A percentile compares a stretch with the other conserved stretches of the same genome.
phyloP scores from a whole-genome alignment of 2,329 filamentous ascomycete genomes.

The Camptophora hylomeconis region DNA sequence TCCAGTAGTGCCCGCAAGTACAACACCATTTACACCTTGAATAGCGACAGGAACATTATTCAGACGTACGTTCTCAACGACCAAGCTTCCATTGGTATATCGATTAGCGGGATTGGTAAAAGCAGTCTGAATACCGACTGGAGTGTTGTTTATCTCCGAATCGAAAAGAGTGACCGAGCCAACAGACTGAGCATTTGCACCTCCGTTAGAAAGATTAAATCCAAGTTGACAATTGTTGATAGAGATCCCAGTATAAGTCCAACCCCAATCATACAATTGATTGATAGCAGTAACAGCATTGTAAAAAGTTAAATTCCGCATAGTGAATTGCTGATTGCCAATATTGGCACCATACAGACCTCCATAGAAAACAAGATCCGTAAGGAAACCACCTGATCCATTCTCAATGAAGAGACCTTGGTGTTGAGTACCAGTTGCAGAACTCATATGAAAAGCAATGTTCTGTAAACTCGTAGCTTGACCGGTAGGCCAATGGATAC shows the following conservation, averaged over 20 bases:
- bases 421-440: conserved; percentile 36
- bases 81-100: conserved; percentile 35
- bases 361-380: conserved; percentile 47
- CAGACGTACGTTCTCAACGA: conserved; percentile 43
- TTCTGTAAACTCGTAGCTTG: conserved; percentile 62
- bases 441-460: conserved; percentile 58
- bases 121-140: conserved; percentile 39
- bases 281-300: conserved; percentile 40
- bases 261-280: conserved; percentile 46
- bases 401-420: conserved; percentile 52
- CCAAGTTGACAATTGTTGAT: conserved; percentile 41
- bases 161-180: conserved; percentile 48
- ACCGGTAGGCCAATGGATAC: conserved; percentile 65
- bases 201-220: conserved; percentile 34
- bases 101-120: conserved; percentile 25
- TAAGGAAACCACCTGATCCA: conserved; percentile 50
- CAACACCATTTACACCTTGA: conserved; percentile 23
- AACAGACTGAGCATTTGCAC: conserved; percentile 30
- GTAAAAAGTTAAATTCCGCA: conserved; percentile 36
- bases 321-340: conserved; percentile 54
- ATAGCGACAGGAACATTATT: conserved; percentile 36
- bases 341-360: conserved; percentile 47
- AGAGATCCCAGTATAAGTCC: conserved; percentile 42
- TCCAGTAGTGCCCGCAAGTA: conserved; percentile 23
- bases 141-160: conserved; percentile 37